phyloP scores from a whole-genome alignment of 164 flowering plant genomes.

The Vitis rupestris region DNA sequence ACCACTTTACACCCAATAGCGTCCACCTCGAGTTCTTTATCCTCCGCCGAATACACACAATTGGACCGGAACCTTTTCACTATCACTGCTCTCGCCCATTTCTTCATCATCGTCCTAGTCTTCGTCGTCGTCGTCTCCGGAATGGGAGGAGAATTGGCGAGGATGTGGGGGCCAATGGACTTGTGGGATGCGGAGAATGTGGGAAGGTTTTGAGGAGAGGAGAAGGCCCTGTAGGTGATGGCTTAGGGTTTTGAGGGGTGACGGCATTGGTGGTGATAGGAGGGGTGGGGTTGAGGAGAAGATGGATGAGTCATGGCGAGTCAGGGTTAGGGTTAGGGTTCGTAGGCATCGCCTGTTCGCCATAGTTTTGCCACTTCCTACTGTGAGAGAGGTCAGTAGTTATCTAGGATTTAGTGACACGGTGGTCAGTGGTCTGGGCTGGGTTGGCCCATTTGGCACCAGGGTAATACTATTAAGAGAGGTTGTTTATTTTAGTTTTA shows the following conservation, averaged over 20 bases:
- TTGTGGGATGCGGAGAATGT: slow-evolving; percentile 2
- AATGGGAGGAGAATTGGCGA: slow-evolving; percentile 36
- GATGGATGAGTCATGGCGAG: slow-evolving; percentile 31
- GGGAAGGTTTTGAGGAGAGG: slow-evolving; percentile 11
- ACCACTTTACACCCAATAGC: slow-evolving; percentile 85
- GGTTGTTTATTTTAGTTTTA: no score
- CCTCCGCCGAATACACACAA: slow-evolving; percentile 49
- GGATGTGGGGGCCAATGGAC: background rate
- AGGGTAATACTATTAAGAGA: no score
- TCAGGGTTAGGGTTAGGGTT: slow-evolving; percentile 31
- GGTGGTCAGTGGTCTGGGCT: background rate
- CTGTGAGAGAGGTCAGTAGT: background rate
- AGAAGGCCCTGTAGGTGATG: background rate
- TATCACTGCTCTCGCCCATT: slow-evolving; percentile 15
- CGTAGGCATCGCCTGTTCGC: slow-evolving; percentile 50
- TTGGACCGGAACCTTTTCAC: slow-evolving; percentile 12
- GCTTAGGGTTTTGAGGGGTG: background rate
- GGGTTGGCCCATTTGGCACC: no score
- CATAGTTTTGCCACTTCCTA: slow-evolving; percentile 25
- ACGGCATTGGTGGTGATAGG: background rate
- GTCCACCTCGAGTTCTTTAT: slow-evolving; percentile 69
- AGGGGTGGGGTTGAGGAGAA: slow-evolving; percentile 13
- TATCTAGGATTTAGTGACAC: background rate
- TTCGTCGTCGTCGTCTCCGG: slow-evolving; percentile 20
- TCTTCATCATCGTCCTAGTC: slow-evolving; percentile 21